Evolutionary conservation across 371 early-diverging fungal genomes (phyloP).

Genomic region (Dinochytrium kinnereticum): DNA sequence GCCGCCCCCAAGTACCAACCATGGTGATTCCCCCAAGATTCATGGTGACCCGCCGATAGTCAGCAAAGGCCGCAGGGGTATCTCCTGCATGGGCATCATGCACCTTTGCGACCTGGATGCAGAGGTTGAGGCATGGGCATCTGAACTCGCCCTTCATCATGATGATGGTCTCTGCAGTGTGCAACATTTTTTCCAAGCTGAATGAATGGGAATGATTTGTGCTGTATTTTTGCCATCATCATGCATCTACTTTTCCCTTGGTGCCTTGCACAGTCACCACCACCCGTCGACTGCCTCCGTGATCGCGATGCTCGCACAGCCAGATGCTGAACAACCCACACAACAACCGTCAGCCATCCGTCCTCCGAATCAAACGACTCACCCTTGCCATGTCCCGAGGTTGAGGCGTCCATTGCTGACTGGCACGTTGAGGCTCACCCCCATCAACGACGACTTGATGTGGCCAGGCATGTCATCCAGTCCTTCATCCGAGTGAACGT

Average conservation of each 20-base stretch:
- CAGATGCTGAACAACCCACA: constrained; percentile 26
- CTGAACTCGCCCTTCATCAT: background rate
- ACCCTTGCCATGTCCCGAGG: constrained; percentile 66
- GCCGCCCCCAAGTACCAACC: background rate
- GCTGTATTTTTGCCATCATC: too few species aligned
- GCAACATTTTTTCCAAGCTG: too few species aligned
- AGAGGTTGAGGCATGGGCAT: background rate
- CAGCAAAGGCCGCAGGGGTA: background rate
- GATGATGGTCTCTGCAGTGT: too few species aligned
- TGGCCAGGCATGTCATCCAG: constrained; percentile 62
- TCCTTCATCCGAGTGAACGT: constrained; percentile 39
- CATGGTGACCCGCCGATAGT: background rate
- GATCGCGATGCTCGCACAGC: constrained; percentile 72
- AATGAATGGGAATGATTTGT: too few species aligned
- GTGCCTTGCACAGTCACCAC: constrained; percentile 78
- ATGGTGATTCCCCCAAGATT: background rate
- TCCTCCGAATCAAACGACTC: background rate
- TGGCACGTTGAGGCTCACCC: constrained; percentile 87
- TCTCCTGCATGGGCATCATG: background rate
- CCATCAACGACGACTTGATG: constrained; percentile 82
- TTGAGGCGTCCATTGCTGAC: constrained; percentile 78
- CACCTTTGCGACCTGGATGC: background rate
- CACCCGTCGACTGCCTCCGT: constrained; percentile 64
- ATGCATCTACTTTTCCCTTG: too few species aligned
- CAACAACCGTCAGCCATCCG: too few species aligned